A percentile compares a stretch with the other conserved stretches of the same genome.
These are phyloP conservation scores for Echium plantagineum DNA, from an alignment of 257 asterid genomes.

Conservation along the genomic window DNA sequence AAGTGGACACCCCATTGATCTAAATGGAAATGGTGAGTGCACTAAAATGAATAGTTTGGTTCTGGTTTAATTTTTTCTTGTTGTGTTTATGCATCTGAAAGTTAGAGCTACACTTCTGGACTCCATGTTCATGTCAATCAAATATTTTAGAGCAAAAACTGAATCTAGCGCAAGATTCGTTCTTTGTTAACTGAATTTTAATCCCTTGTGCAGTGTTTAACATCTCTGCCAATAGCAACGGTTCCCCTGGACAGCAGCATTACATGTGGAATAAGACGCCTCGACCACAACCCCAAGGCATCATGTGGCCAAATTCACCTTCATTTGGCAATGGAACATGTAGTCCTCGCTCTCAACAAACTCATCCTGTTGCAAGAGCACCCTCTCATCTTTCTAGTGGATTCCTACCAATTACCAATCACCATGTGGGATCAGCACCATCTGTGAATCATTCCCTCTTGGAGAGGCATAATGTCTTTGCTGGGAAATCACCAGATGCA, in stretches of 20 bases:
- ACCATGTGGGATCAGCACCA: conserved; percentile 94
- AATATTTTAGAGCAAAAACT: background rate
- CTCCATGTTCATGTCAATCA: background rate
- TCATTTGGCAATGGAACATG: conserved; percentile 61
- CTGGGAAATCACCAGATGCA: conserved; percentile 82
- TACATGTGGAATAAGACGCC: conserved; percentile 76
- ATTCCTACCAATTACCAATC: conserved; percentile 59
- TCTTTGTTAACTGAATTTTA: background rate
- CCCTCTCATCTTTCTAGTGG: conserved; percentile 57
- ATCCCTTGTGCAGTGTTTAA: conserved; percentile 44
- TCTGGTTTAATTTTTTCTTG: conserved; percentile 13
- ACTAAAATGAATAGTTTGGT: background rate
- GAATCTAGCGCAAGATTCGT: background rate
- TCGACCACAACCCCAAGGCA: conserved; percentile 59
- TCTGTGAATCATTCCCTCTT: conserved; percentile 73
- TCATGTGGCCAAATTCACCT: conserved; percentile 73
- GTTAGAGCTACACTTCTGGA: background rate
- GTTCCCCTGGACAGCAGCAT: conserved; percentile 68
- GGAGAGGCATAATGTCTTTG: conserved; percentile 64
- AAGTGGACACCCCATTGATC: conserved; percentile 49
- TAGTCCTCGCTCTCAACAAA: conserved; percentile 52
- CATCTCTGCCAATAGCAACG: conserved; percentile 68
- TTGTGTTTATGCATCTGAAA: conserved; percentile 1
- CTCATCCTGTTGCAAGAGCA: conserved; percentile 72
- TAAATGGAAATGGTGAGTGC: conserved; percentile 49